A percentile compares a stretch with the other conserved stretches of the same genome.
Evolutionary conservation across 768 basidiomycete species (phyloP).

Genomic region (Pulveroboletus sp.): DNA sequence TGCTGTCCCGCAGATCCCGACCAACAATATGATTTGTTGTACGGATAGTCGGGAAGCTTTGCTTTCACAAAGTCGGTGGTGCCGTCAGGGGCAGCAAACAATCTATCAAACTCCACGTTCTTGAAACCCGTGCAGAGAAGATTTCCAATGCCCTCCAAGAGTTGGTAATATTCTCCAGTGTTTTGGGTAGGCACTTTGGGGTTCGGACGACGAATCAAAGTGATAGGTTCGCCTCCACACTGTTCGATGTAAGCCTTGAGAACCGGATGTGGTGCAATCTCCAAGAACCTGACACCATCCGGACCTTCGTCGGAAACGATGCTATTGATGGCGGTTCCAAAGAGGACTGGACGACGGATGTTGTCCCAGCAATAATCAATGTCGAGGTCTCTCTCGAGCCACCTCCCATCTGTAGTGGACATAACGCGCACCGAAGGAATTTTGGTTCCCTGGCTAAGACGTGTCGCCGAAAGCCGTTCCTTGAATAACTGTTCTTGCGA

Average conservation of each 20-base stretch:
- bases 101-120: conserved; percentile 26
- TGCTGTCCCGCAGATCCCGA: conserved; percentile 22
- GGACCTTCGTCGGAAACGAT: conserved; percentile 28
- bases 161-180: conserved; percentile 32
- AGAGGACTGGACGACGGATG: conserved; percentile 34
- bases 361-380: conserved; percentile 36
- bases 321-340: conserved; percentile 33
- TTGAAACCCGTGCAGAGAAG: conserved; percentile 30
- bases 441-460: conserved; percentile 18
- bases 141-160: conserved; percentile 32
- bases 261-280: conserved; percentile 35
- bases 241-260: conserved; percentile 34
- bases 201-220: conserved; percentile 32
- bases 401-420: conserved; percentile 34
- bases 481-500: conserved; percentile 32
- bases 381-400: conserved; percentile 28
- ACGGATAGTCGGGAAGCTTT: conserved; percentile 30
- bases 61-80: conserved; percentile 20
- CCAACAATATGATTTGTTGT: conserved; percentile 28
- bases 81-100: conserved; percentile 23
- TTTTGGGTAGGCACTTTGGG: conserved; percentile 29
- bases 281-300: conserved; percentile 29
- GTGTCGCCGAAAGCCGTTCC: conserved; percentile 16
- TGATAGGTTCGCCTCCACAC: conserved; percentile 30
- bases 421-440: conserved; percentile 27